These are phyloP conservation scores for Sisymbrium altissimum DNA, from an alignment of 345 rosid species.

Conservation along the genomic window DNA sequence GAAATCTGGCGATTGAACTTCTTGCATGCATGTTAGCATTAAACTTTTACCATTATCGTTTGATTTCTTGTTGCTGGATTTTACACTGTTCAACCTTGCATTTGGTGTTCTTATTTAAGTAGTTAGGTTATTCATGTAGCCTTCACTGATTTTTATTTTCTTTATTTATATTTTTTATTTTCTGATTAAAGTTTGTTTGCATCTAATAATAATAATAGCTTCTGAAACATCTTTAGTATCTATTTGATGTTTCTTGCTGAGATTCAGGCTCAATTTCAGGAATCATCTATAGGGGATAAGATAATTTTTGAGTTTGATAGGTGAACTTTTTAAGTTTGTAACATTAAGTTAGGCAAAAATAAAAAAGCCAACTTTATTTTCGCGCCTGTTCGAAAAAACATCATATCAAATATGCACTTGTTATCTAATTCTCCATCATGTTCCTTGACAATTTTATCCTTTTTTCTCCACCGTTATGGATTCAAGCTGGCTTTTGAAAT, in stretches of 20 bases:
- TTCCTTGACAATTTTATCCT: conserved; percentile 24
- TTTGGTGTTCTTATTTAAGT: conserved; percentile 12
- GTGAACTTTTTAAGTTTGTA: not conserved
- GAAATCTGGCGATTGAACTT: conserved; percentile 23
- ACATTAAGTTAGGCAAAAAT: conserved; percentile 23
- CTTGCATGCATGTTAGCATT: conserved; percentile 33
- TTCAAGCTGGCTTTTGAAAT: conserved; percentile 28
- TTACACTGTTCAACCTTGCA: conserved; percentile 10
- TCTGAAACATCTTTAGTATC: not conserved
- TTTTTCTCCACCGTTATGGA: conserved; percentile 15
- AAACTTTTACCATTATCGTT: conserved; percentile 6
- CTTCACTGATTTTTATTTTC: conserved; percentile 3
- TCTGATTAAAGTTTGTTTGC: not conserved
- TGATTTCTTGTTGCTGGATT: not conserved
- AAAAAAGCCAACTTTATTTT: conserved; percentile 18
- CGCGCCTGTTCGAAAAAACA: conserved; percentile 18
- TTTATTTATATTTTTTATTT: not conserved
- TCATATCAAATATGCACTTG: conserved; percentile 30
- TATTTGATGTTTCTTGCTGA: conserved; percentile 4
- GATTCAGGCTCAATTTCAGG: conserved; percentile 35
- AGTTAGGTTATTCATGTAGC: conserved; percentile 25
- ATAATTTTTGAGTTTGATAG: not conserved
- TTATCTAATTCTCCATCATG: conserved; percentile 30
- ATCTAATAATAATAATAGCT: not conserved
- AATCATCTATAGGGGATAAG: conserved; percentile 17